These are phyloP conservation scores for Penicillium sp. DNA, from an alignment of 2,329 filamentous ascomycete species.

Conservation along the genomic window DNA sequence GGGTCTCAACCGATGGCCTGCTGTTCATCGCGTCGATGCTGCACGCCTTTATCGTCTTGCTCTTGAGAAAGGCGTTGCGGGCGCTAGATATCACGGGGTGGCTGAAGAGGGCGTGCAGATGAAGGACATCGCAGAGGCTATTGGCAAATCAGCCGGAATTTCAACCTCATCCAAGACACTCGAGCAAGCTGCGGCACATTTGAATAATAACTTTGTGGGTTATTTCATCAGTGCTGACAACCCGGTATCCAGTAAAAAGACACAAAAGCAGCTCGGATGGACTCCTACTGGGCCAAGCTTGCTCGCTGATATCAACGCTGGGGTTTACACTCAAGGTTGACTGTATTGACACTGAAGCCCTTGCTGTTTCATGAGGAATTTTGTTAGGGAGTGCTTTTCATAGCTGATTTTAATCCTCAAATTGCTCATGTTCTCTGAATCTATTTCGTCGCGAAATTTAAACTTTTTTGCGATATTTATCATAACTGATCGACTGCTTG, in stretches of 20 bases:
- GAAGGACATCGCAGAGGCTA: constrained; percentile 41
- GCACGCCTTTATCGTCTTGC: constrained; percentile 44
- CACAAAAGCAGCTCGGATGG: constrained; percentile 44
- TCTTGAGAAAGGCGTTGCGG: constrained; percentile 44
- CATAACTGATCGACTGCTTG: not conserved
- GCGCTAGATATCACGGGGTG: constrained; percentile 43
- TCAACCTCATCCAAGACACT: constrained; percentile 34
- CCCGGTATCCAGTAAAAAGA: constrained; percentile 42
- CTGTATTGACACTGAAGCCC: not conserved
- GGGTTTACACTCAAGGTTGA: constrained; percentile 23
- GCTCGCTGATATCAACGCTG: constrained; percentile 36
- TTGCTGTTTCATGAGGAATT: not conserved
- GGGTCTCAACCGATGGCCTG: constrained; percentile 43
- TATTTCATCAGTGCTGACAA: constrained; percentile 34
- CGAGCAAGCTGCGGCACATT: constrained; percentile 34
- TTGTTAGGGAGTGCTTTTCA: not conserved
- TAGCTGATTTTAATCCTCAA: not conserved
- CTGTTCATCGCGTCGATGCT: constrained; percentile 45
- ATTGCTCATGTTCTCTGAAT: not conserved
- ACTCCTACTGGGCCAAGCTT: constrained; percentile 27
- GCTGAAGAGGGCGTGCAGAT: constrained; percentile 41
- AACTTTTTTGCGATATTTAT: not conserved
- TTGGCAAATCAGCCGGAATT: constrained; percentile 43
- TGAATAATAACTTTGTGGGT: constrained; percentile 38
- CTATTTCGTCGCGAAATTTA: not conserved